Evolutionary conservation across 164 flowering plant genomes (phyloP).

Genomic region (Vitis labrusca): DNA sequence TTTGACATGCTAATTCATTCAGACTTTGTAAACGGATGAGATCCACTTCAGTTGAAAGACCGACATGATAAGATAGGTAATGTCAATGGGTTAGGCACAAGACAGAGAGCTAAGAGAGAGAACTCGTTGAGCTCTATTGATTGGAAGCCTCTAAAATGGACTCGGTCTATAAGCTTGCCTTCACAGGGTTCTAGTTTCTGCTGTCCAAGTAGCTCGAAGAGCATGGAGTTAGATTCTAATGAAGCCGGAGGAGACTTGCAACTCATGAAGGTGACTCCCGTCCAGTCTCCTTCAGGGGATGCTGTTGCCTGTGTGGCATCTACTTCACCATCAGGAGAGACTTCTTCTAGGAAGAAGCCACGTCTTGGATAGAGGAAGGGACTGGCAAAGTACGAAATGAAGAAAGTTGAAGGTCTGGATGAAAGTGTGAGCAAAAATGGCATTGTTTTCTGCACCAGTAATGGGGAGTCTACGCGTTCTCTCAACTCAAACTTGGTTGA

Average conservation of each 20-base stretch:
- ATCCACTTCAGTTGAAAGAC: slow-evolving; percentile 43
- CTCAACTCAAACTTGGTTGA: too few relatives aligned
- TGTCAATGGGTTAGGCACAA: slow-evolving; percentile 43
- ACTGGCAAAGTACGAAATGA: too few relatives aligned
- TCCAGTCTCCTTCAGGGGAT: not conserved
- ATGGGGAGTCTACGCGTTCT: too few relatives aligned
- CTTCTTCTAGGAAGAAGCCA: too few relatives aligned
- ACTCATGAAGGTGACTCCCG: slow-evolving; percentile 33
- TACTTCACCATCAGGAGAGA: too few relatives aligned
- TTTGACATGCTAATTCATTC: slow-evolving; percentile 44
- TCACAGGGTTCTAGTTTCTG: slow-evolving; percentile 81
- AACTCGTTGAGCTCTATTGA: slow-evolving; percentile 46
- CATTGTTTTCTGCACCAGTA: too few relatives aligned
- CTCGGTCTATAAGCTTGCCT: slow-evolving; percentile 70
- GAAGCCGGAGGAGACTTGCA: slow-evolving; percentile 43
- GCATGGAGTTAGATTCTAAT: slow-evolving; percentile 48
- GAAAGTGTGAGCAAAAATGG: too few relatives aligned
- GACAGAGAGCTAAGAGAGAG: slow-evolving; percentile 49
- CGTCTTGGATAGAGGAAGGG: too few relatives aligned
- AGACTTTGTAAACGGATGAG: slow-evolving; percentile 39
- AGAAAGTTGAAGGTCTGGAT: too few relatives aligned
- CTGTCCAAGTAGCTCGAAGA: slow-evolving; percentile 70
- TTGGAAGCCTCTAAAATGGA: slow-evolving; percentile 86
- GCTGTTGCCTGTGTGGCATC: too few relatives aligned
- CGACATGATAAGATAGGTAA: slow-evolving; percentile 49